Conservation (phyloP, 495 filamentous ascomycete genomes). For the Penicillium goetzii region DNA sequence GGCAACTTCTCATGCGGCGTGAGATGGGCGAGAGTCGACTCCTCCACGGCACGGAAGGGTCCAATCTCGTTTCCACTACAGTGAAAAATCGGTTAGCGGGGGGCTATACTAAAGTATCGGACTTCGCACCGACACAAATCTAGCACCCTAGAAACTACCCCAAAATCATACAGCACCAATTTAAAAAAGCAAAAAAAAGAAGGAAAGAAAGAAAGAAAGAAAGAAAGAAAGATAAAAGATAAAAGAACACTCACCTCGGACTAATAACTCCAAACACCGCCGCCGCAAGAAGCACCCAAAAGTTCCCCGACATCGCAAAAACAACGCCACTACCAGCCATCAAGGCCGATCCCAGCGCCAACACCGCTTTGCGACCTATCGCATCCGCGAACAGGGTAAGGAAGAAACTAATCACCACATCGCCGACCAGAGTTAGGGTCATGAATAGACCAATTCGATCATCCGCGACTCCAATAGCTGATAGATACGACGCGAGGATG, state of each 20-base stretch:
- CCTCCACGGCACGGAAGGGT: conserved; percentile 84
- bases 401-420: conserved; percentile 74
- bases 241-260: conserved; percentile 55
- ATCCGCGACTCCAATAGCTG: conserved; percentile 65
- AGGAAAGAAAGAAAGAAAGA: too few species aligned
- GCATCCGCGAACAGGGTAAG: conserved; percentile 77
- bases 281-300: conserved; percentile 72
- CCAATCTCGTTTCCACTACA: conserved; percentile 75
- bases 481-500: conserved; percentile 73
- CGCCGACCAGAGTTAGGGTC: conserved; percentile 81
- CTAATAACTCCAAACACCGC: conserved; percentile 83
- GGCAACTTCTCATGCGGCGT: conserved; percentile 61
- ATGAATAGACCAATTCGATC: conserved; percentile 85
- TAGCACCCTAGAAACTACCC: background rate
- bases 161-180: background rate
- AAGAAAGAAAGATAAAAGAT: background rate
- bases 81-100: background rate
- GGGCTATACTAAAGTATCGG: conserved; percentile 14
- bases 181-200: too few species aligned
- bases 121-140: background rate
- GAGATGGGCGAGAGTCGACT: conserved; percentile 77
- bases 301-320: conserved; percentile 71
- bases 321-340: conserved; percentile 70
- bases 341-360: conserved; percentile 67
- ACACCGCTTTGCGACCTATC: conserved; percentile 69